These are phyloP conservation scores for Talaromyces stipitatus DNA, from an alignment of 495 filamentous ascomycete genomes.

Conservation along the genomic window DNA sequence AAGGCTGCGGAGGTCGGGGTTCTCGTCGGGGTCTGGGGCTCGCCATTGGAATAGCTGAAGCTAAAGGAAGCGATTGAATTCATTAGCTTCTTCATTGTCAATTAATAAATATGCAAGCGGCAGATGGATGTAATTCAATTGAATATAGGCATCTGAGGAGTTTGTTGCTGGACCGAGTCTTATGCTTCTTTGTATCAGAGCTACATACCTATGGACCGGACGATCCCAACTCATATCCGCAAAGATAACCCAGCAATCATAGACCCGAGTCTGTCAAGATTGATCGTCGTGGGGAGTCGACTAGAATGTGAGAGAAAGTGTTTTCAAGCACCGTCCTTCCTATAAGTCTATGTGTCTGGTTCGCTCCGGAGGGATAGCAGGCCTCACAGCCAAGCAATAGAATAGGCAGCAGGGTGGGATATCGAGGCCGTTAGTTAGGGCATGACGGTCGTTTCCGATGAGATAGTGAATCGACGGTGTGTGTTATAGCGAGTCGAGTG, in stretches of 20 bases:
- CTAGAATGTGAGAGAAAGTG: no score
- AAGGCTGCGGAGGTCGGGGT: slow-evolving; percentile 61
- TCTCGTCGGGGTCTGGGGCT: slow-evolving; percentile 69
- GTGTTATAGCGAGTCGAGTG: neutral
- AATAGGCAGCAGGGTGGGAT: neutral
- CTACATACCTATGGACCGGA: slow-evolving; percentile 59
- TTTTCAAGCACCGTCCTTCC: no score
- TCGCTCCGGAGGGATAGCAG: neutral
- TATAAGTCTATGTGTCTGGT: neutral
- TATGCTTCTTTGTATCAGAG: no score
- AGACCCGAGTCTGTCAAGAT: slow-evolving; percentile 20
- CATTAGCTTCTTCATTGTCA: slow-evolving; percentile 28
- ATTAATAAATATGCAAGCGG: neutral
- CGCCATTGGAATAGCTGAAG: slow-evolving; percentile 71
- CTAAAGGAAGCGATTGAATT: slow-evolving; percentile 38
- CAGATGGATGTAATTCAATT: neutral
- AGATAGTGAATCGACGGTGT: neutral
- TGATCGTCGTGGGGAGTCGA: slow-evolving; percentile 14
- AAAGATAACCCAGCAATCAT: slow-evolving; percentile 38
- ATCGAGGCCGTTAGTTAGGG: neutral
- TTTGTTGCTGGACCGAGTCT: no score
- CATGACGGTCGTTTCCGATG: neutral
- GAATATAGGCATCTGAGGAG: neutral
- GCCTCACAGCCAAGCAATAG: neutral
- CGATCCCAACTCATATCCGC: slow-evolving; percentile 70